A percentile compares a stretch with the other conserved stretches of the same genome.
These are phyloP conservation scores for Mesembryanthemum crystallinum DNA, from an alignment of 148 eudicot species.

Conservation along the genomic window DNA sequence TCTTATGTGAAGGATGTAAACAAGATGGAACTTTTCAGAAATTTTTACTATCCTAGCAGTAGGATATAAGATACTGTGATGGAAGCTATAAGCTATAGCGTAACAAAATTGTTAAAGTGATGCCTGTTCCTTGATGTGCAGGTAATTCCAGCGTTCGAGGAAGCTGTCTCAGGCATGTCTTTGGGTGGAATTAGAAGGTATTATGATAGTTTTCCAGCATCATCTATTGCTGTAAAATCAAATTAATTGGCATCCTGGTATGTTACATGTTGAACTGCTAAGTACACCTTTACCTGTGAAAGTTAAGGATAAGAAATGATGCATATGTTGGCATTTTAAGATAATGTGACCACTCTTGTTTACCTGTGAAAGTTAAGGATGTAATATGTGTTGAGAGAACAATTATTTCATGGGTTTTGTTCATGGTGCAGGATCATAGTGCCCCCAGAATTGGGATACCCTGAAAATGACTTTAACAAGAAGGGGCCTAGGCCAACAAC, in stretches of 20 bases:
- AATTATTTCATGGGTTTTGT: constrained; percentile 1
- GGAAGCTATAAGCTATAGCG: not conserved
- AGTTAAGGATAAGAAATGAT: not conserved
- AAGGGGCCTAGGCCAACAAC: constrained; percentile 91
- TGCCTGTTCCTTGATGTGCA: constrained; percentile 31
- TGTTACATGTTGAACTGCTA: not conserved
- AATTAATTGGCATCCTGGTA: not conserved
- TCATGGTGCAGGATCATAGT: constrained; percentile 73
- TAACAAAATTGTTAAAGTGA: constrained; percentile 13
- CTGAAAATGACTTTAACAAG: constrained; percentile 77
- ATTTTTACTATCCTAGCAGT: not conserved
- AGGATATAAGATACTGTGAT: constrained; percentile 2
- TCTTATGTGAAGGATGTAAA: not conserved
- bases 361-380: not conserved
- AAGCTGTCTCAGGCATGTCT: constrained; percentile 88
- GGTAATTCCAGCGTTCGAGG: constrained; percentile 99
- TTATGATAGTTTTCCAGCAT: not conserved
- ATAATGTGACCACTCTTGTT: not conserved
- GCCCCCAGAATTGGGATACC: constrained; percentile 96
- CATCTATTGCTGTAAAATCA: not conserved
- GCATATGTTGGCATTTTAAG: not conserved
- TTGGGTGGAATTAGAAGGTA: constrained; percentile 88
- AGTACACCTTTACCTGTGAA: not conserved
- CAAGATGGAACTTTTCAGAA: not conserved
- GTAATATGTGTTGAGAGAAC: not conserved